A percentile compares a stretch with the other conserved stretches of the same genome.
These are phyloP conservation scores for Marasmius tenuissimus DNA, from an alignment of 1,284 basidiomycete species.

Conservation along the genomic window DNA sequence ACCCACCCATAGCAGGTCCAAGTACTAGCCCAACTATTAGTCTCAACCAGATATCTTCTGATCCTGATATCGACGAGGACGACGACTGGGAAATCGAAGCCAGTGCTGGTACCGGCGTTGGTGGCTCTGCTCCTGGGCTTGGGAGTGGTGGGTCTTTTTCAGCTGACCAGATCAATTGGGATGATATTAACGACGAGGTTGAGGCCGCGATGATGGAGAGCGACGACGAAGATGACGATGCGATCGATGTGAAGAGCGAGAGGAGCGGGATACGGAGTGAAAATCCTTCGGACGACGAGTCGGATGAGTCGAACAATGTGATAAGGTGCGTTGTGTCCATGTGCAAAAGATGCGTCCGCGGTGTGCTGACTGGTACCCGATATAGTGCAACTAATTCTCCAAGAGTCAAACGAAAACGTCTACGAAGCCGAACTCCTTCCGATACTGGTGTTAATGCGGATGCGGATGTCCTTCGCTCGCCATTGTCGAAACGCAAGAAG, in stretches of 20 bases:
- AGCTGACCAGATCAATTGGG: conserved; percentile 68
- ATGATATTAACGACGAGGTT: conserved; percentile 82
- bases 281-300: conserved; percentile 49
- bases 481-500: conserved; percentile 76
- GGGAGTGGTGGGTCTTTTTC: conserved; percentile 34
- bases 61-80: conserved; percentile 63
- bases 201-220: conserved; percentile 83
- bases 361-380: conserved; percentile 1
- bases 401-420: conserved; percentile 58
- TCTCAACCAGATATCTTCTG: conserved; percentile 59
- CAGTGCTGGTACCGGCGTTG: conserved; percentile 4
- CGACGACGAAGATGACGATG: conserved; percentile 51
- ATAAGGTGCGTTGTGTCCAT: conserved; percentile 37
- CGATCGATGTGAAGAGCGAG: conserved; percentile 20
- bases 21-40: conserved; percentile 47
- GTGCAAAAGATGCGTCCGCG: not conserved
- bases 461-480: conserved; percentile 52
- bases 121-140: conserved; percentile 1
- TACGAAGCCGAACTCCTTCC: conserved; percentile 70
- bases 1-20: conserved; percentile 30
- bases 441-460: conserved; percentile 40
- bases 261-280: conserved; percentile 36
- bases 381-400: conserved; percentile 47
- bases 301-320: conserved; percentile 45
- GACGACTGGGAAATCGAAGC: conserved; percentile 57